Evolutionary conservation across 345 rosid genomes (phyloP), one percentile per base, ranked within the genome.

Genomic region (Luvunga scandens): DNA sequence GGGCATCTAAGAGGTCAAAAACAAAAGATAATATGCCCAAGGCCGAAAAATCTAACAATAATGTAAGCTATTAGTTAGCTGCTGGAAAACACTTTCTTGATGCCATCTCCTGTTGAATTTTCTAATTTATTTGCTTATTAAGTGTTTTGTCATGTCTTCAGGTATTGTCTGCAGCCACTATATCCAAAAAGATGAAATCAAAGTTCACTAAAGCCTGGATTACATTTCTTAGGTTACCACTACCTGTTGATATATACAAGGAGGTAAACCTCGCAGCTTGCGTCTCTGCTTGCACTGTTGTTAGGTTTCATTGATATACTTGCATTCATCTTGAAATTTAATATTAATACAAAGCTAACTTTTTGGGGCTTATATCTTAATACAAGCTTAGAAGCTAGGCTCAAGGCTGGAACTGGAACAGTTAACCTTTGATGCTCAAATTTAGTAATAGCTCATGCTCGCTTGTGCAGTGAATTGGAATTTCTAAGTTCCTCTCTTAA

Each of bases 141-240:
- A 16, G 71, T 61, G 2, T 42, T 66, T 28, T 66, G 53, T 27
- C 45, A 63, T 69, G 38, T 66, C 12, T 82, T 62, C 80, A 95
- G 99, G 90, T 83, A 24, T 82, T 89, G 76, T 90, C 92, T 82
- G 84, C 91, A 14, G 80, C 86, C 71, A 84, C 80, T 33, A 86
- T 92, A 53, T 74, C 83, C 81, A 96, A 89, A 86, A 94, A 86
- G 88, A 93, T 92, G 90, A 96, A 92, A 87, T 65, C 90, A 42
- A 96, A 92, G 84, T 94, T 96, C 78, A 93, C 93, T 5, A 94
- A 92, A 85, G 93, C 97, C 18, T 96, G 99, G 99, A 85, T 90
- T 81, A 82, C 97, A 42, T 94, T 96, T 89, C 95, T 96, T 76
- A 89, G 94, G 84, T 84, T 94, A 66, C 97, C 92, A 16, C 94